Evolutionary conservation across 1,284 basidiomycete species (phyloP).

Genomic region (Pholiota adiposa): DNA sequence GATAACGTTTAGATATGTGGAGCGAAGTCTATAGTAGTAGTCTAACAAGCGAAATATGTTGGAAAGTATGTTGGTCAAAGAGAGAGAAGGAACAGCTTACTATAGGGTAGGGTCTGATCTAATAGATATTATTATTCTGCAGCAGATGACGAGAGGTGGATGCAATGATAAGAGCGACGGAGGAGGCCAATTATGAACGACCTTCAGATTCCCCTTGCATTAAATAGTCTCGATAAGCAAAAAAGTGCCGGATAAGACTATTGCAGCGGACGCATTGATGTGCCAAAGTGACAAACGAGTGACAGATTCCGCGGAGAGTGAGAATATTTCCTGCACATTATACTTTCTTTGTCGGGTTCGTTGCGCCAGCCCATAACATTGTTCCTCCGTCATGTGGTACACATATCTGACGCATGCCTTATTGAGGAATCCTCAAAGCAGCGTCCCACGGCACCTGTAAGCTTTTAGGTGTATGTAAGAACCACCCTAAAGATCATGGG

Average conservation of each 20-base stretch:
- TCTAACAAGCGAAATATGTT: no score
- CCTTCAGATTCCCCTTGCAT: not conserved
- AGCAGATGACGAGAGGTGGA: not conserved
- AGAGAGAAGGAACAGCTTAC: not conserved
- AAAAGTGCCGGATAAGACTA: not conserved
- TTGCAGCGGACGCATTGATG: not conserved
- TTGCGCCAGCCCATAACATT: not conserved
- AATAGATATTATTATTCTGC: not conserved
- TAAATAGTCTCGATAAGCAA: not conserved
- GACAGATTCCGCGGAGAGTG: not conserved
- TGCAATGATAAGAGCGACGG: not conserved
- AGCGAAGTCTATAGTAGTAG: not conserved
- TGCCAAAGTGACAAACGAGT: not conserved
- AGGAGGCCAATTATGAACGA: not conserved
- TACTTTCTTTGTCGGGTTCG: not conserved
- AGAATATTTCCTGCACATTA: not conserved
- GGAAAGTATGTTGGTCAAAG: not conserved
- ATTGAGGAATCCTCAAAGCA: not conserved
- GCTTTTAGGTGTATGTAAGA: not conserved
- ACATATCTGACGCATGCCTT: not conserved
- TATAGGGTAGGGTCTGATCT: not conserved
- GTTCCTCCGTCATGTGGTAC: constrained; percentile 3
- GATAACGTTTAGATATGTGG: not conserved
- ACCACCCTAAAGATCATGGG: not conserved
- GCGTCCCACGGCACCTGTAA: not conserved